A percentile compares a stretch with the other conserved stretches of the same genome.
These are phyloP conservation scores for Pseudomonodictys pantanalensis DNA, from an alignment of 495 filamentous ascomycete genomes.

Conservation along the genomic window DNA sequence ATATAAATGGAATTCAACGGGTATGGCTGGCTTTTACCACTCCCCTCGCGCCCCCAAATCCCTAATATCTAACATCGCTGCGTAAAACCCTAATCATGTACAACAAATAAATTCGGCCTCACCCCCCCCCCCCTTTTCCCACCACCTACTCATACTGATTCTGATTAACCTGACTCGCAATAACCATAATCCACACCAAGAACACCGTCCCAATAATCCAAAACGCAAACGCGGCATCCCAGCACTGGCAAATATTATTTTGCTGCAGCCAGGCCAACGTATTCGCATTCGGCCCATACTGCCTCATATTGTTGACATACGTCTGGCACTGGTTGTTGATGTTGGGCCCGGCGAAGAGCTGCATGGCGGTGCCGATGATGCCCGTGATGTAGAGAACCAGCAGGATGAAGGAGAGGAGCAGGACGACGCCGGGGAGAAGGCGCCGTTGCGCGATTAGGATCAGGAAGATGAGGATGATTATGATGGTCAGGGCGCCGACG, in stretches of 20 bases:
- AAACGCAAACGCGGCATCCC: constrained; percentile 64
- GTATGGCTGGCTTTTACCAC: no score
- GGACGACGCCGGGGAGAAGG: constrained; percentile 83
- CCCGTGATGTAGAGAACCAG: constrained; percentile 91
- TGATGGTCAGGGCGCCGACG: constrained; percentile 42
- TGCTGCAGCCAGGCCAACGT: constrained; percentile 88
- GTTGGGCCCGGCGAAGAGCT: constrained; percentile 77
- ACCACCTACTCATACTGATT: constrained; percentile 54
- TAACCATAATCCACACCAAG: constrained; percentile 90
- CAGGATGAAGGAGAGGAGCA: constrained; percentile 88
- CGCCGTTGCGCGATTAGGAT: constrained; percentile 58
- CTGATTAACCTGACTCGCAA: constrained; percentile 83
- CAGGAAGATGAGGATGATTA: constrained; percentile 44
- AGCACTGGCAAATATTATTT: constrained; percentile 70
- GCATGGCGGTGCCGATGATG: constrained; percentile 81
- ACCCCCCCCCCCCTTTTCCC: no score
- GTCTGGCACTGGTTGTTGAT: constrained; percentile 78
- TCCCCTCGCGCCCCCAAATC: no score
- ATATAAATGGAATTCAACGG: no score
- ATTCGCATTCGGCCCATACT: constrained; percentile 59
- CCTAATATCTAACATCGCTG: no score
- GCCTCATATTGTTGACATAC: constrained; percentile 58
- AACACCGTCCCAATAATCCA: constrained; percentile 79
- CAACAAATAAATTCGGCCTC: no score
- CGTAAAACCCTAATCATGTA: no score